Percentiles rank a stretch among this genome's conserved stretches.
Evolutionary conservation across 2,329 filamentous ascomycete species (phyloP).

Genomic region (Venturia aucupariae): DNA sequence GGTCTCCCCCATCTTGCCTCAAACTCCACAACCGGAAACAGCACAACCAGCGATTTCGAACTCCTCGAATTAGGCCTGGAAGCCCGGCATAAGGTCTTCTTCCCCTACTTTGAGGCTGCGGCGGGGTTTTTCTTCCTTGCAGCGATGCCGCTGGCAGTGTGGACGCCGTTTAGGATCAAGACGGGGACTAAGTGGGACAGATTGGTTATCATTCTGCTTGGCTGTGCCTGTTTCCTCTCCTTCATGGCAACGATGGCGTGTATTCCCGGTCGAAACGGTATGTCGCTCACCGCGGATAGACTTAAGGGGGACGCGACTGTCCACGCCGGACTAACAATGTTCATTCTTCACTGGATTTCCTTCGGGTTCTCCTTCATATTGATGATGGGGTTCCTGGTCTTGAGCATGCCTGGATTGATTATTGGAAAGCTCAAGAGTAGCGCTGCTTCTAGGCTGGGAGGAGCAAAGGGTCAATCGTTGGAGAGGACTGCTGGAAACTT

Average conservation of each 20-base stretch:
- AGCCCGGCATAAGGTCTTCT: not conserved
- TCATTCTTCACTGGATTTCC: constrained; percentile 1
- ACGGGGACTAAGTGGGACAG: not conserved
- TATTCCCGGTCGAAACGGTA: constrained; percentile 1
- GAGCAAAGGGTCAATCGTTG: not conserved
- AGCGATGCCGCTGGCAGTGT: not conserved
- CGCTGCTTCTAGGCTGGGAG: not conserved
- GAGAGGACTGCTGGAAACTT: not conserved
- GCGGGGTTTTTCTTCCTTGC: not conserved
- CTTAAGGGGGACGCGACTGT: not conserved
- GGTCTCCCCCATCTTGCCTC: not conserved
- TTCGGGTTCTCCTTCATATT: not conserved
- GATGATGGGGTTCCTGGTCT: not conserved
- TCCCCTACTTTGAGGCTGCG: not conserved
- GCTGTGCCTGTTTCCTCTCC: not conserved
- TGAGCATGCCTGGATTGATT: not conserved
- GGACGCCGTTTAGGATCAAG: not conserved
- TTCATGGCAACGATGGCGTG: constrained; percentile 5
- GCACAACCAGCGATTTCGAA: constrained; percentile 6
- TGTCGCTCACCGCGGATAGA: not conserved
- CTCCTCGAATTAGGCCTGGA: not conserved
- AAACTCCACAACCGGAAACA: not conserved
- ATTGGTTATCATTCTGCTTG: not conserved
- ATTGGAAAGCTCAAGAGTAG: not conserved
- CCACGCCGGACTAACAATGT: not conserved